Conservation (phyloP, 2,329 filamentous ascomycete genomes). For the Pyrenophora teres region DNA sequence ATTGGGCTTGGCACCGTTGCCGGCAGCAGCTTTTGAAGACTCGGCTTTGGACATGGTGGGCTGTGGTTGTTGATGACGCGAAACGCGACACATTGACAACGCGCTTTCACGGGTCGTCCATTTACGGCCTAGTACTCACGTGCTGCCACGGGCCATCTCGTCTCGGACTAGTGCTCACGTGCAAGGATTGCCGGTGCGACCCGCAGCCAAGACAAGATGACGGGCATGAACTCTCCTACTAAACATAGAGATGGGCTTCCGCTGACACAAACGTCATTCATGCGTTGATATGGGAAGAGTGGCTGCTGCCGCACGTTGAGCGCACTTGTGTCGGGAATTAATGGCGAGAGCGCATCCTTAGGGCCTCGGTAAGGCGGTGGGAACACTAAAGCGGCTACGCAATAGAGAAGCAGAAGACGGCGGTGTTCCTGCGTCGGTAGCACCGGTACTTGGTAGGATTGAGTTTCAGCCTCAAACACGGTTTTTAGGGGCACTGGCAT, state of each 20-base stretch:
- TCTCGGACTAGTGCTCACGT: slow-evolving; percentile 2
- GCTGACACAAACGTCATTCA: no score
- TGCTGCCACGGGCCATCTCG: neutral
- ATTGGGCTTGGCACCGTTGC: slow-evolving; percentile 51
- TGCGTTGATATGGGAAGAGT: no score
- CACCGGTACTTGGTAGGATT: neutral
- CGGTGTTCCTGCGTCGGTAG: no score
- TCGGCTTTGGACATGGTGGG: slow-evolving; percentile 54
- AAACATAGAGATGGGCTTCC: neutral
- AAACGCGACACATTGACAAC: slow-evolving; percentile 16
- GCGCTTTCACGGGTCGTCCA: slow-evolving; percentile 28
- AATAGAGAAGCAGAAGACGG: neutral
- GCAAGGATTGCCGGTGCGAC: neutral
- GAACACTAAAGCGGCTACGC: neutral
- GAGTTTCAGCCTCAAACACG: slow-evolving; percentile 15
- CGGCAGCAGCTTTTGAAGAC: slow-evolving; percentile 54
- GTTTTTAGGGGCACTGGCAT: neutral
- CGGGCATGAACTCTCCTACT: neutral
- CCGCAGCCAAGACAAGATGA: neutral
- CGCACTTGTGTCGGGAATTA: no score
- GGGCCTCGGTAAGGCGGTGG: no score
- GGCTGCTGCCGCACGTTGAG: no score
- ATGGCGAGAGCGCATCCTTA: no score
- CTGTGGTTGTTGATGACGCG: slow-evolving; percentile 29
- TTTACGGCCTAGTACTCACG: slow-evolving; percentile 20